Base-by-base conservation (phyloP, 1,284 basidiomycete genomes). In the Exobasidium rhododendri region DNA sequence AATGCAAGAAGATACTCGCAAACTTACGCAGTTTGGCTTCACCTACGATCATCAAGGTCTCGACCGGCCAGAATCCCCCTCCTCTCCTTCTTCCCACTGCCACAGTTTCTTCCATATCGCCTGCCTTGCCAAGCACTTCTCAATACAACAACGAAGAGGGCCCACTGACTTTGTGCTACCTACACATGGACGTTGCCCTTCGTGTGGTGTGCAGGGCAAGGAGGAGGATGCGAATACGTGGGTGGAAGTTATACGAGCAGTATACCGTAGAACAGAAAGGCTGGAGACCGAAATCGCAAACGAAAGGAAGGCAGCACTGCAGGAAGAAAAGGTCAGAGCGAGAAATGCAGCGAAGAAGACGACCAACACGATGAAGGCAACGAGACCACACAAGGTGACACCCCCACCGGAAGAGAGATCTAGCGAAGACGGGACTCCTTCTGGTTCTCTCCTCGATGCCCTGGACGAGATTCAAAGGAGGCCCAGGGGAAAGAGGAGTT, bases 71-170 rank as follows among this genome's bases (percentile, higher is more conserved):
- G 28, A 3, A 10, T 14, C 31, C 24, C n/a, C n/a, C n/a, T 44
- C 30, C 24, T 35, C 29, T 14, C 17, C 22, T 7, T 56, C 47
- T n/a, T 4, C 10, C 24, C 59, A 69, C 13, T 89, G 88, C 78
- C 80, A 69, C 0, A 81, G 85, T 4, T 77, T 86, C 2, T 85
- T 86, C 1, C 91, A 94, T 77, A 81, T 92, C 0, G 67, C 75
- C 0, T 94, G 91, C 72, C 84, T 94, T 5, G 85, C 89, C 1
- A 55, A 80, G 4, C 74, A 82, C 22, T 90, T 90, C 75, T 82
- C 88, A 0, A n/a, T 24, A 5, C 30, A 32, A 31, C n/a, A 50
- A 47, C 14, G 1, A 31, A 22, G 22, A 54, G 44, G 60, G 43
- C 29, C 14, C 14, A 46, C 29, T 28, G n/a, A 11, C 13, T 58